These are phyloP conservation scores for Gloeopeniophorella convolvens DNA, from an alignment of 768 basidiomycete genomes.

Conservation along the genomic window DNA sequence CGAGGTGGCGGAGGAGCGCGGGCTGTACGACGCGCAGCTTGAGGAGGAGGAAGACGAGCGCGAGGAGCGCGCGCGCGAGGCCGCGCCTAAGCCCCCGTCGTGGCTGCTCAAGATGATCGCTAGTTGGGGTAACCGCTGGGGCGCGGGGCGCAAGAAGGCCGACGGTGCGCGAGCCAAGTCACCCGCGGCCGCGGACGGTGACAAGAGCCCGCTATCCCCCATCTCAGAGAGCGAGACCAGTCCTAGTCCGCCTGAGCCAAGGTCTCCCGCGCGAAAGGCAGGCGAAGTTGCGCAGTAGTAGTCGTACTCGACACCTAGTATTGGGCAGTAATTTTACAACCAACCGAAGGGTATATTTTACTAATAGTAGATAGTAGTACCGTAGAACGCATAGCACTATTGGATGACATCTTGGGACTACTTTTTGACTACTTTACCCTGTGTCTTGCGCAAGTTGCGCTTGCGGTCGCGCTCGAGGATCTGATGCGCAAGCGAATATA, in stretches of 20 bases:
- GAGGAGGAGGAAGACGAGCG: conserved; percentile 37
- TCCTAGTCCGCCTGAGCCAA: conserved; percentile 9
- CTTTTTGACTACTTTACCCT: conserved; percentile 56
- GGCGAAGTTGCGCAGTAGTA: not conserved
- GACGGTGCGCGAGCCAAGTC: conserved; percentile 10
- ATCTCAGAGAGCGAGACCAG: conserved; percentile 1
- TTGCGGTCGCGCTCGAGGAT: conserved; percentile 73
- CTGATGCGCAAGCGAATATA: conserved; percentile 28
- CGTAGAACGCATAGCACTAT: not conserved
- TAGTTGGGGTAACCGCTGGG: conserved; percentile 67
- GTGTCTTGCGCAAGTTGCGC: conserved; percentile 60
- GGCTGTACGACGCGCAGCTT: conserved; percentile 25
- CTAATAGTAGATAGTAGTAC: conserved; percentile 1
- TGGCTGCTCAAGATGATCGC: conserved; percentile 75
- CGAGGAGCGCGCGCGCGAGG: conserved; percentile 48
- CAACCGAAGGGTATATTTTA: not conserved
- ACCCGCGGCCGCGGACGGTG: conserved; percentile 13
- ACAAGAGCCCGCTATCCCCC: conserved; percentile 2
- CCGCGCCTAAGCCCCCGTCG: conserved; percentile 69
- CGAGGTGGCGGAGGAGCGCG: conserved; percentile 67
- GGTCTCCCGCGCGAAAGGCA: not conserved
- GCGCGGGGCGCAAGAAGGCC: conserved; percentile 20
- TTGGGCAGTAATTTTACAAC: not conserved
- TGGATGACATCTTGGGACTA: conserved; percentile 22
- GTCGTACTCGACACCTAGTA: too few relatives aligned